Evolutionary conservation across 2,329 filamentous ascomycete genomes (phyloP).

Genomic region (Epichloe scottii): DNA sequence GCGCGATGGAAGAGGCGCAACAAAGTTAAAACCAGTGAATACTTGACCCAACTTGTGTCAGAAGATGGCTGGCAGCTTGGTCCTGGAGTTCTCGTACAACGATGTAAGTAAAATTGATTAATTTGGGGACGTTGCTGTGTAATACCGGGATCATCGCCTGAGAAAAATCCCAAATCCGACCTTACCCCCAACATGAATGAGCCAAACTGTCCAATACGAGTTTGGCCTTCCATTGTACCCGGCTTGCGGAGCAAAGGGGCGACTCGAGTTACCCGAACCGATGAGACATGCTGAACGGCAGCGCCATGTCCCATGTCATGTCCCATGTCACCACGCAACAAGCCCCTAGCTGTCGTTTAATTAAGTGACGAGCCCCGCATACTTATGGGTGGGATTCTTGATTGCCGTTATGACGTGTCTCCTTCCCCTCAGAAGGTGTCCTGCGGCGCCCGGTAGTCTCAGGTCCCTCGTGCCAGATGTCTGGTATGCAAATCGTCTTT

Average conservation of each 20-base stretch:
- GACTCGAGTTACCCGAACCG: not conserved
- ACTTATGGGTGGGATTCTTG: not conserved
- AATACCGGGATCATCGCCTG: not conserved
- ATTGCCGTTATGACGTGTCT: not conserved
- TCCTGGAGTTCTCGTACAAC: too few species aligned
- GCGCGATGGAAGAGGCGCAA: too few species aligned
- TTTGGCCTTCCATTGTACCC: not conserved
- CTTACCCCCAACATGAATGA: not conserved
- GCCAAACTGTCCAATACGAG: not conserved
- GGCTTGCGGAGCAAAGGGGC: not conserved
- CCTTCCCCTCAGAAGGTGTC: not conserved
- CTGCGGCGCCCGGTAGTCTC: not conserved
- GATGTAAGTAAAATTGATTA: too few species aligned
- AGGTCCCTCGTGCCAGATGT: not conserved
- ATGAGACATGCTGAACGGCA: not conserved
- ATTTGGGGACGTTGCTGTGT: too few species aligned
- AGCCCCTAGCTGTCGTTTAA: not conserved
- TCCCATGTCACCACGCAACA: not conserved
- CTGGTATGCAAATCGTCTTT: not conserved
- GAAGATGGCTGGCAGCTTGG: too few species aligned
- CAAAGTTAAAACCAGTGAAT: too few species aligned
- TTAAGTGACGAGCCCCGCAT: too few species aligned
- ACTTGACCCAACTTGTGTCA: too few species aligned
- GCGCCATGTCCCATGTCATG: not conserved
- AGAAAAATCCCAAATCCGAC: too few species aligned